A percentile compares a stretch with the other conserved stretches of the same genome.
These are phyloP conservation scores for Pachyrhizus erosus DNA, from an alignment of 306 rosid species.

Conservation along the genomic window DNA sequence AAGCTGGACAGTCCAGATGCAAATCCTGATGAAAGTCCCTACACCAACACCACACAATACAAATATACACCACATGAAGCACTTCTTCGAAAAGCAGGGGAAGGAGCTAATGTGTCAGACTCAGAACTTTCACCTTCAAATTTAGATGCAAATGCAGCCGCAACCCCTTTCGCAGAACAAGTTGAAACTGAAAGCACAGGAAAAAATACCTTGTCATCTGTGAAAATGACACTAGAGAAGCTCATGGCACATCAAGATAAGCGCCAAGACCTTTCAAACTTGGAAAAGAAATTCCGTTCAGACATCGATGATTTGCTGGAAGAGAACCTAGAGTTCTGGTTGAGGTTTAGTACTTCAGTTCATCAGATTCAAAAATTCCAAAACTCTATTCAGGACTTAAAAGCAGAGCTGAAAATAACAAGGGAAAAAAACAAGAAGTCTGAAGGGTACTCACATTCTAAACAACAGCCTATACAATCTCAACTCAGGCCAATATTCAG, in stretches of 20 bases:
- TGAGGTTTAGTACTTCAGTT: conserved; percentile 82
- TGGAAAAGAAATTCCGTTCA: conserved; percentile 69
- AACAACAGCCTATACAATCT: conserved; percentile 52
- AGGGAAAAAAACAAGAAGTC: conserved; percentile 49
- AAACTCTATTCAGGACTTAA: conserved; percentile 78
- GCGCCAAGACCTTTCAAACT: conserved; percentile 46
- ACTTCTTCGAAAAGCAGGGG: conserved; percentile 35
- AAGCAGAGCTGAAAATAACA: conserved; percentile 54
- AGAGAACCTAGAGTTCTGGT: conserved; percentile 86
- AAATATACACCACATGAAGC: conserved; percentile 60
- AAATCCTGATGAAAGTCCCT: conserved; percentile 61
- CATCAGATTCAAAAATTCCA: conserved; percentile 92
- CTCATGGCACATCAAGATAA: conserved; percentile 43
- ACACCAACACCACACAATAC: conserved; percentile 52
- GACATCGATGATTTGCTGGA: conserved; percentile 74
- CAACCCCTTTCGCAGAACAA: conserved; percentile 39
- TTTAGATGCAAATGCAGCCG: conserved; percentile 30
- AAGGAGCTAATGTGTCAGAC: conserved; percentile 45
- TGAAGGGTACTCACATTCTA: conserved; percentile 57
- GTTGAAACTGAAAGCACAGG: conserved; percentile 13
- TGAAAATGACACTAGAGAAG: conserved; percentile 32
- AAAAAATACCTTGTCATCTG: conserved; percentile 16
- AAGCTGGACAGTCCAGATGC: conserved; percentile 44
- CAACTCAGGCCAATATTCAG: conserved; percentile 73
- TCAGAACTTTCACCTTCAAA: conserved; percentile 37